phyloP scores from a whole-genome alignment of 768 basidiomycete genomes.

The Collybia nuda region DNA sequence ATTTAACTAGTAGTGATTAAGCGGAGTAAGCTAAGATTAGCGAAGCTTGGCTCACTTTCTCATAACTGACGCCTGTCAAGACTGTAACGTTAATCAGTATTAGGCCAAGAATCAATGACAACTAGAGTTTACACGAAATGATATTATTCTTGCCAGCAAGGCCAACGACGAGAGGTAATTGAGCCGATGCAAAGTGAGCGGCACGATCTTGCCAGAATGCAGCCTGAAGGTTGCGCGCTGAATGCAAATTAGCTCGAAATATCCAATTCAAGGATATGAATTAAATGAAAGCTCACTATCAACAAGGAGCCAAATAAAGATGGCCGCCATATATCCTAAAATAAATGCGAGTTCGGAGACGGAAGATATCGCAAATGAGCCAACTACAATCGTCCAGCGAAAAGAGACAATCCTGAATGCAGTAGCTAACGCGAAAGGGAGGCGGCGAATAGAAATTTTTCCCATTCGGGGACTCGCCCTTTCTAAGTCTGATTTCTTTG shows the following conservation, averaged over 20 bases:
- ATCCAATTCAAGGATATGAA: not conserved
- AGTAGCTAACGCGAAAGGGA: constrained; percentile 37
- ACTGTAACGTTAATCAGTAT: constrained; percentile 24
- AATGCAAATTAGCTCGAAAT: constrained; percentile 12
- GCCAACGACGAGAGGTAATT: constrained; percentile 52
- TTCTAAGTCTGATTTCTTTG: constrained; percentile 3
- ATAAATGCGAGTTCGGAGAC: constrained; percentile 48
- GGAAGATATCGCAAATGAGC: constrained; percentile 30
- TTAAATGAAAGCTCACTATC: constrained; percentile 36
- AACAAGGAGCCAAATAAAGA: constrained; percentile 42
- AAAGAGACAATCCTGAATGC: constrained; percentile 50
- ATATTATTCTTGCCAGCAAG: constrained; percentile 60
- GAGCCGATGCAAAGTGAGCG: constrained; percentile 42
- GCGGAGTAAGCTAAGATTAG: not conserved
- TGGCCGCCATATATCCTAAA: constrained; percentile 40
- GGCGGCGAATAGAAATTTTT: constrained; percentile 16
- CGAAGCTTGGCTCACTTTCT: constrained; percentile 33
- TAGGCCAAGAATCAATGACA: not conserved
- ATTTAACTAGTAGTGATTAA: constrained; percentile 30
- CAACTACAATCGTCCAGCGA: constrained; percentile 46
- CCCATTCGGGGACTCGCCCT: not conserved
- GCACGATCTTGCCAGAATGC: constrained; percentile 35
- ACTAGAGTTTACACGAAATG: constrained; percentile 40
- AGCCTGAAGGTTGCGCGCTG: constrained; percentile 31
- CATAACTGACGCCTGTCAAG: constrained; percentile 54